phyloP scores from a whole-genome alignment of 2,329 filamentous ascomycete species.

The Hypoxylon sp. region DNA sequence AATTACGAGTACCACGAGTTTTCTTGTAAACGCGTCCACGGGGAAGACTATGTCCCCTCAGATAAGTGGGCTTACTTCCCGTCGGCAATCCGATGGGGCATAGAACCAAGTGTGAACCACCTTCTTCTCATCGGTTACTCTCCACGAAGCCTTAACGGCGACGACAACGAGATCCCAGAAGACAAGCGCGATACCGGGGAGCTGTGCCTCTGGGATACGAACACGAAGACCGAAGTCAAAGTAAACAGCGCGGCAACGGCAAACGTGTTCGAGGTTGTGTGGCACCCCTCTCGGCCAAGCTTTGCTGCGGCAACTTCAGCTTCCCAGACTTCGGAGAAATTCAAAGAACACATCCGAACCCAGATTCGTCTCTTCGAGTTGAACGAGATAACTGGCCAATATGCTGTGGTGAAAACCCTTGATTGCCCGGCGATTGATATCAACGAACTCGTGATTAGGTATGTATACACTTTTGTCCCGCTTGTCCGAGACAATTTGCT shows the following conservation, averaged over 20 bases:
- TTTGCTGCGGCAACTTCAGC: constrained; percentile 74
- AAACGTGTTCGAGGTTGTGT: constrained; percentile 76
- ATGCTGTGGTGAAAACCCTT: constrained; percentile 66
- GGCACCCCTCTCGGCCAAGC: constrained; percentile 69
- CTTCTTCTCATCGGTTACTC: constrained; percentile 75
- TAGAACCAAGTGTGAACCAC: constrained; percentile 61
- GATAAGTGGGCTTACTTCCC: constrained; percentile 75
- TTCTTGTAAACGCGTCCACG: constrained; percentile 53
- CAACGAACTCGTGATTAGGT: constrained; percentile 72
- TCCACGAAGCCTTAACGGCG: constrained; percentile 66
- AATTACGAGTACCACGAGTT: constrained; percentile 50
- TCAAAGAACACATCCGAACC: constrained; percentile 64
- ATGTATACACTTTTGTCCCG: constrained; percentile 36
- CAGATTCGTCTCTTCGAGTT: constrained; percentile 70
- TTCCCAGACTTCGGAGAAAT: constrained; percentile 58
- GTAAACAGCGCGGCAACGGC: constrained; percentile 67
- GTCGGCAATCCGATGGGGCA: constrained; percentile 75
- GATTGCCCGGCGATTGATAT: constrained; percentile 74
- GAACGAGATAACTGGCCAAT: constrained; percentile 55
- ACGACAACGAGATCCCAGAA: constrained; percentile 72
- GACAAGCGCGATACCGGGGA: constrained; percentile 72
- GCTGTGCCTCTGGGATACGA: constrained; percentile 71
- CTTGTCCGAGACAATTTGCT: constrained; percentile 32
- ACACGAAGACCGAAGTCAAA: constrained; percentile 60
- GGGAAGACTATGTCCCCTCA: constrained; percentile 54